Conservation (phyloP, 371 early-diverging fungal genomes). For the Mucor racemosus region DNA sequence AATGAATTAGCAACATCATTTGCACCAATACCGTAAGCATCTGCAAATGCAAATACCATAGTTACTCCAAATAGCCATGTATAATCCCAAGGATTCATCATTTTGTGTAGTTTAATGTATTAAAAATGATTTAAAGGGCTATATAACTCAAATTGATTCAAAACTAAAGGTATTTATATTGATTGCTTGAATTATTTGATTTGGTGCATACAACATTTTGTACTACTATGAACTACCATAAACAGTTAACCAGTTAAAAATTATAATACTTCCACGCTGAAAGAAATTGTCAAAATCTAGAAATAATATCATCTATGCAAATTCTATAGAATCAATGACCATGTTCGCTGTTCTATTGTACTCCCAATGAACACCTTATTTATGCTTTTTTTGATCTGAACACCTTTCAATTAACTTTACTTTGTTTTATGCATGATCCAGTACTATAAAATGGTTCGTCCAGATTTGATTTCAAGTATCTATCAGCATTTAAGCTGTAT, state of each 20-base stretch:
- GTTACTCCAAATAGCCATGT: constrained; percentile 81
- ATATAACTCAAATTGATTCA: not conserved
- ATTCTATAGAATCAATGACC: not conserved
- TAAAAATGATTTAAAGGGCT: too few relatives aligned
- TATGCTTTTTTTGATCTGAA: not conserved
- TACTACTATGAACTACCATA: not conserved
- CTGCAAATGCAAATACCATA: constrained; percentile 65
- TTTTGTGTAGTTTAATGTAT: not conserved
- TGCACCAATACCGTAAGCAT: constrained; percentile 80
- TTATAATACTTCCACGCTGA: not conserved
- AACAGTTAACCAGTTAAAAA: not conserved
- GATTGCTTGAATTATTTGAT: not conserved
- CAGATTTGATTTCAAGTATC: not conserved
- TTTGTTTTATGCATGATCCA: not conserved
- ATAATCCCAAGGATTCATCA: constrained; percentile 50
- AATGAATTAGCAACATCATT: constrained; percentile 93
- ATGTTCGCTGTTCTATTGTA: not conserved
- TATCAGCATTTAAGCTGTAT: not conserved
- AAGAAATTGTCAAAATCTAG: not conserved
- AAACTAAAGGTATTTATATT: not conserved
- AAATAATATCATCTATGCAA: not conserved
- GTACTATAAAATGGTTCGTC: not conserved
- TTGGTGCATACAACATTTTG: not conserved
- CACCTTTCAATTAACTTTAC: not conserved
- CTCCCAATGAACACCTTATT: not conserved